Conservation (phyloP, 139 green algal genomes). For the Auxenochlorella protothecoides region DNA sequence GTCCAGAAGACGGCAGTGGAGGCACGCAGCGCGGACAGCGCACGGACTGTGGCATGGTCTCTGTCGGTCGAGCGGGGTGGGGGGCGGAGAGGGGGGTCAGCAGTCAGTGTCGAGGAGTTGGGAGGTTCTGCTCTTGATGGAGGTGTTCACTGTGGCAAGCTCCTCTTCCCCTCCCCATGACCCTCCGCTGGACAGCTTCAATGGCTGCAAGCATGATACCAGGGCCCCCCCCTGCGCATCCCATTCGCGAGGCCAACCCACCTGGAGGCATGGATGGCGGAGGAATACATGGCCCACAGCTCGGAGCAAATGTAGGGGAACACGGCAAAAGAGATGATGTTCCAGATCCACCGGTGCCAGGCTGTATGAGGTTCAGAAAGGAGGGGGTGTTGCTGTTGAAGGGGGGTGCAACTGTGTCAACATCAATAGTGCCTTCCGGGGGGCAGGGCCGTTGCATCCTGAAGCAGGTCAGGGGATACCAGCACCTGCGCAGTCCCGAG, state of each 20-base stretch:
- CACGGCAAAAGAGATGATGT: constrained; percentile 15
- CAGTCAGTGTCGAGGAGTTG: neutral
- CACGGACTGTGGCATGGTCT: constrained; percentile 4
- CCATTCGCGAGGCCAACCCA: neutral
- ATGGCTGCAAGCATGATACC: neutral
- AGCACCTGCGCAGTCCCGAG: neutral
- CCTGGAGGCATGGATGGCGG: constrained; percentile 1
- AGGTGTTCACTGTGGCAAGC: too few species aligned
- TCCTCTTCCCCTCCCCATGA: too few species aligned
- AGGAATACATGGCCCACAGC: constrained; percentile 12
- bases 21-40: constrained; percentile 17
- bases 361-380: neutral
- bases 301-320: constrained; percentile 25
- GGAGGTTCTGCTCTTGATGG: neutral
- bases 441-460: too few species aligned
- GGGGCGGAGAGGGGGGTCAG: neutral
- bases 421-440: too few species aligned
- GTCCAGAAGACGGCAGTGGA: constrained; percentile 22
- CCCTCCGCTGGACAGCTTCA: constrained; percentile 7
- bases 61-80: neutral
- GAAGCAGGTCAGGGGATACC: too few species aligned
- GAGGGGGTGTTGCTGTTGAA: too few species aligned
- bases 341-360: constrained; percentile 24
- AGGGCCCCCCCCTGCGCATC: neutral
- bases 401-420: too few species aligned